Conservation (phyloP, 2,329 filamentous ascomycete species). For the Scopulariopsis brevicaulis region DNA sequence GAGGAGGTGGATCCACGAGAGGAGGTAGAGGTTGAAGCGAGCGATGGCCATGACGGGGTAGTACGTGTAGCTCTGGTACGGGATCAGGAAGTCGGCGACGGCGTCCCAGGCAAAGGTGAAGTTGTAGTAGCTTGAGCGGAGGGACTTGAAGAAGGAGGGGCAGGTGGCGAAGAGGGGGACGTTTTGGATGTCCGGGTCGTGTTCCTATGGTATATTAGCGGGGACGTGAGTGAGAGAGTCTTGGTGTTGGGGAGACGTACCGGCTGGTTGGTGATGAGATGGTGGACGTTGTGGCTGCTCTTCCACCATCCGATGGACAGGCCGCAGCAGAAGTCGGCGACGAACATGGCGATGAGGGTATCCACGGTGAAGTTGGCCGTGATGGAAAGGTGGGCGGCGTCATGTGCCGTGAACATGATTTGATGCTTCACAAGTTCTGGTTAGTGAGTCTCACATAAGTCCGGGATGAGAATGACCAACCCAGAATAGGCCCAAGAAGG, state of each 20-base stretch:
- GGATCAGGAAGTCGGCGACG: conserved; percentile 45
- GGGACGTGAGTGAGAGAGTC: not conserved
- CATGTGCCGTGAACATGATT: conserved; percentile 58
- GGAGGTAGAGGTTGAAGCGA: conserved; percentile 61
- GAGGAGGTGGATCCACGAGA: conserved; percentile 56
- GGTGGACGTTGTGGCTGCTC: conserved; percentile 57
- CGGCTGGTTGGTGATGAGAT: conserved; percentile 53
- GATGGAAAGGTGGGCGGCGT: conserved; percentile 53
- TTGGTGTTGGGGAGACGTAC: conserved; percentile 14
- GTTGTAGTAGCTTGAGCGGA: conserved; percentile 57
- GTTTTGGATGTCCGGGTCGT: conserved; percentile 53
- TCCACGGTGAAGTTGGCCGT: conserved; percentile 46
- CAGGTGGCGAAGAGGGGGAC: conserved; percentile 58
- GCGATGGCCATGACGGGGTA: conserved; percentile 57
- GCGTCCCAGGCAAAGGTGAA: conserved; percentile 52
- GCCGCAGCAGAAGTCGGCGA: conserved; percentile 55
- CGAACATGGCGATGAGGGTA: conserved; percentile 48
- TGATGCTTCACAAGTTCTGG: conserved; percentile 36
- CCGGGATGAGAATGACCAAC: conserved; percentile 17
- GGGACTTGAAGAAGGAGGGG: conserved; percentile 50
- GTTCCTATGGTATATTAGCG: conserved; percentile 24
- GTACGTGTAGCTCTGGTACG: conserved; percentile 55
- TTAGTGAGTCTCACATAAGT: not conserved
- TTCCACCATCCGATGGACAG: conserved; percentile 62
- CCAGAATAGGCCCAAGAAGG: conserved; percentile 53